phyloP scores from a whole-genome alignment of 306 rosid species.

The Sophora flavescens region DNA sequence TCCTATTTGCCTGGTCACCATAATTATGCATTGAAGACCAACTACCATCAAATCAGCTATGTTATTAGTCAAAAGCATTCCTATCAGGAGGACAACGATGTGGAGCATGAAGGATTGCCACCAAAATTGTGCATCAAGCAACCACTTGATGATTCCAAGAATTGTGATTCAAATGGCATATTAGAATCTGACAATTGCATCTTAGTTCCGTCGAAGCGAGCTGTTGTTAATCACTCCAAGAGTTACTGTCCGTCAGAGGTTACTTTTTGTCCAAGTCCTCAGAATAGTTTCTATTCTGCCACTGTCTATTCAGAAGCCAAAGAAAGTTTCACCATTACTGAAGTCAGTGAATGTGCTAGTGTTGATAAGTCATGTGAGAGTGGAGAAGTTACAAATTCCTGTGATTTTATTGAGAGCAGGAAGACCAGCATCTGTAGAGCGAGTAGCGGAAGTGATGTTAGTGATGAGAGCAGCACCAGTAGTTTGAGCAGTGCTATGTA shows the following conservation, averaged over 20 bases:
- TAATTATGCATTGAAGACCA: constrained; percentile 54
- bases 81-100: constrained; percentile 39
- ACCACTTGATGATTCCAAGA: constrained; percentile 46
- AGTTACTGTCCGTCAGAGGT: constrained; percentile 55
- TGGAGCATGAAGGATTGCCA: constrained; percentile 54
- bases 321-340: constrained; percentile 88
- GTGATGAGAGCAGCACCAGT: constrained; percentile 82
- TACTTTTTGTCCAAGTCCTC: constrained; percentile 78
- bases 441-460: constrained; percentile 79
- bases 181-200: constrained; percentile 57
- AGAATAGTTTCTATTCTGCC: constrained; percentile 74
- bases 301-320: constrained; percentile 89
- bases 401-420: constrained; percentile 71
- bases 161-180: constrained; percentile 46
- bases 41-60: constrained; percentile 52
- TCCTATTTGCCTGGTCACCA: constrained; percentile 51
- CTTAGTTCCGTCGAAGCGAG: constrained; percentile 53
- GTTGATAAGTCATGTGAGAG: constrained; percentile 66
- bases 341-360: constrained; percentile 76
- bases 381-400: constrained; percentile 56
- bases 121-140: constrained; percentile 45
- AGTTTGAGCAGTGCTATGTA: constrained; percentile 70
- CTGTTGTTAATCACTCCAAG: constrained; percentile 48
- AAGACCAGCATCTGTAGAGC: constrained; percentile 80
- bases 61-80: constrained; percentile 58